Evolutionary conservation across 108 stramenopile genomes (phyloP).

Genomic region (Nitzschia inconspicua): DNA sequence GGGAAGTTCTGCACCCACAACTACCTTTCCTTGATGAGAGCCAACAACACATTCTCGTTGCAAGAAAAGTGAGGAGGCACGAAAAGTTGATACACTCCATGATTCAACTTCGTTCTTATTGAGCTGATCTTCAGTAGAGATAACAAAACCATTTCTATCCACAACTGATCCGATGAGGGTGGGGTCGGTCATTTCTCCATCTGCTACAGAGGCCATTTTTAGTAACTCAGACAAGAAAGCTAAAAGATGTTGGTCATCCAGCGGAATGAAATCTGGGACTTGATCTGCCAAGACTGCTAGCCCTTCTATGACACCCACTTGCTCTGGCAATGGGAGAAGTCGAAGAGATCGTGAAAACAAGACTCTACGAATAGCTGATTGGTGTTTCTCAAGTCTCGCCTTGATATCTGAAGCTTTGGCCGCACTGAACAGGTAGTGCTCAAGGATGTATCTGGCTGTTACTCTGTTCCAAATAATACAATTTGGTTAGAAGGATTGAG

Average conservation of each 20-base stretch:
- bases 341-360: conserved; percentile 69
- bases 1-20: conserved; percentile 62
- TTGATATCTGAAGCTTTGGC: background rate
- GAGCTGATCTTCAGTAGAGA: conserved; percentile 20
- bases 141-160: conserved; percentile 76
- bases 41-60: conserved; percentile 49
- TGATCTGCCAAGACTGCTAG: conserved; percentile 57
- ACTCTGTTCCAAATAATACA: conserved; percentile 24
- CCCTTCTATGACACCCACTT: conserved; percentile 73
- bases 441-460: conserved; percentile 52
- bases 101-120: background rate
- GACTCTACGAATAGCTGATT: conserved; percentile 47
- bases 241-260: conserved; percentile 64
- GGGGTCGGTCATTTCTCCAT: conserved; percentile 79
- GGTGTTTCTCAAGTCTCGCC: conserved; percentile 7
- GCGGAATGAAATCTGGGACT: conserved; percentile 49
- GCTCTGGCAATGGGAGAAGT: conserved; percentile 70
- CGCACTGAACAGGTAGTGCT: conserved; percentile 30
- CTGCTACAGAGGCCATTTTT: conserved; percentile 84
- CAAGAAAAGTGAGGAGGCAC: conserved; percentile 60
- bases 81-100: background rate
- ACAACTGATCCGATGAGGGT: conserved; percentile 52
- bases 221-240: conserved; percentile 76
- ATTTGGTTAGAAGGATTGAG: background rate
- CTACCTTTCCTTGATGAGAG: conserved; percentile 24